Conservation (phyloP, 1,139 yeast genomes). For the Meyerozyma elateridarum region DNA sequence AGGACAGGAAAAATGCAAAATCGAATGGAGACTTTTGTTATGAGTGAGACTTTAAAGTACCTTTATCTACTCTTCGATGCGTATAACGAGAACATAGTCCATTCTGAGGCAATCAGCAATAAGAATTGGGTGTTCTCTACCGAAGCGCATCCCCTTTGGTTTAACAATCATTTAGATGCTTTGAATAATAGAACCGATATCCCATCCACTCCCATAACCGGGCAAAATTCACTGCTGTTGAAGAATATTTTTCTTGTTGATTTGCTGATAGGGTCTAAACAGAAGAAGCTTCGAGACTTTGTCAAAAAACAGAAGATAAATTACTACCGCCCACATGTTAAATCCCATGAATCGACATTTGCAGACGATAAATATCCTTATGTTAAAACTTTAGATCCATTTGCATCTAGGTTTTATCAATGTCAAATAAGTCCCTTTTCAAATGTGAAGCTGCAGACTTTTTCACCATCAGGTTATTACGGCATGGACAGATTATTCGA, state of each 20-base stretch:
- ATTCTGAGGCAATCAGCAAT: slow-evolving; percentile 22
- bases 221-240: neutral
- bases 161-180: slow-evolving; percentile 21
- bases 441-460: slow-evolving; percentile 10
- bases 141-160: slow-evolving; percentile 92
- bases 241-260: slow-evolving; percentile 2
- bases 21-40: slow-evolving; percentile 87
- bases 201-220: neutral
- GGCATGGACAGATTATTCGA: slow-evolving; percentile 35
- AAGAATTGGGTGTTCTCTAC: slow-evolving; percentile 78
- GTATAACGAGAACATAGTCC: slow-evolving; percentile 50
- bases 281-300: neutral
- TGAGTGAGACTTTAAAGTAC: slow-evolving; percentile 83
- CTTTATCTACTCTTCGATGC: slow-evolving; percentile 76
- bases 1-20: slow-evolving; percentile 61
- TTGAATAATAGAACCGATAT: slow-evolving; percentile 4
- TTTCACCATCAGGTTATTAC: slow-evolving; percentile 30
- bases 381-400: neutral
- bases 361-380: no score
- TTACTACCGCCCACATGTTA: slow-evolving; percentile 2
- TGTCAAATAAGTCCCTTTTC: slow-evolving; percentile 34
- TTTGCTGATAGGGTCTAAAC: neutral
- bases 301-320: slow-evolving; percentile 3
- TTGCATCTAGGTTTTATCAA: slow-evolving; percentile 6
- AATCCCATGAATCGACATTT: no score